Evolutionary conservation across 768 basidiomycete genomes (phyloP).

Genomic region (Rhodotorula graminis): DNA sequence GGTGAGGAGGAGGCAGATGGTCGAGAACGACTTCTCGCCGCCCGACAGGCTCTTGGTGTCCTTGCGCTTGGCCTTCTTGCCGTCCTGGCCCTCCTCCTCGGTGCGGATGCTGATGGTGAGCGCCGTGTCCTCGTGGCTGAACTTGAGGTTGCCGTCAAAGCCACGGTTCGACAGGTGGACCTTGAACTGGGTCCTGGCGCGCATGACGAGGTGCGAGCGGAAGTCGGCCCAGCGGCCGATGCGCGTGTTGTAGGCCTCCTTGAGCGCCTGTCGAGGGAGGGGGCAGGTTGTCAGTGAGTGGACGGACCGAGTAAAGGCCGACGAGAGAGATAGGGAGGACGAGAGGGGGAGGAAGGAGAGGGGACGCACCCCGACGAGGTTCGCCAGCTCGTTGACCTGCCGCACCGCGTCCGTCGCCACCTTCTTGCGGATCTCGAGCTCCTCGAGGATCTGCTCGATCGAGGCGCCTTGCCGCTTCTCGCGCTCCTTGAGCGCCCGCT

Average conservation of each 20-base stretch:
- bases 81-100: conserved; percentile 25
- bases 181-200: conserved; percentile 65
- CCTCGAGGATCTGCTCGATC: conserved; percentile 68
- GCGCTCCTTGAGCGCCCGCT: conserved; percentile 62
- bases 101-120: conserved; percentile 55
- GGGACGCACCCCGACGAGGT: conserved; percentile 35
- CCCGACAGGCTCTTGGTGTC: conserved; percentile 62
- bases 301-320: neutral
- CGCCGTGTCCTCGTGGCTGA: conserved; percentile 71
- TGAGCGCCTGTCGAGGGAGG: conserved; percentile 57
- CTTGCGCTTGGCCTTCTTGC: conserved; percentile 25
- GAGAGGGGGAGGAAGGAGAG: no score
- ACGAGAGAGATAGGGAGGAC: no score
- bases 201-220: conserved; percentile 78
- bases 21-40: conserved; percentile 95
- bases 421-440: conserved; percentile 62
- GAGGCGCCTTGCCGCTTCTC: conserved; percentile 70
- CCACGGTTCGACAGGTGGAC: conserved; percentile 78
- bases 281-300: neutral
- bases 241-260: conserved; percentile 62
- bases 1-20: conserved; percentile 85
- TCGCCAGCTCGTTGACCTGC: conserved; percentile 56
- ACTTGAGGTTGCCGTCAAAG: conserved; percentile 53
- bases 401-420: conserved; percentile 59
- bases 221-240: conserved; percentile 77